phyloP scores from a whole-genome alignment of 176 grass and related monocot species.

The Eragrostis curvula region DNA sequence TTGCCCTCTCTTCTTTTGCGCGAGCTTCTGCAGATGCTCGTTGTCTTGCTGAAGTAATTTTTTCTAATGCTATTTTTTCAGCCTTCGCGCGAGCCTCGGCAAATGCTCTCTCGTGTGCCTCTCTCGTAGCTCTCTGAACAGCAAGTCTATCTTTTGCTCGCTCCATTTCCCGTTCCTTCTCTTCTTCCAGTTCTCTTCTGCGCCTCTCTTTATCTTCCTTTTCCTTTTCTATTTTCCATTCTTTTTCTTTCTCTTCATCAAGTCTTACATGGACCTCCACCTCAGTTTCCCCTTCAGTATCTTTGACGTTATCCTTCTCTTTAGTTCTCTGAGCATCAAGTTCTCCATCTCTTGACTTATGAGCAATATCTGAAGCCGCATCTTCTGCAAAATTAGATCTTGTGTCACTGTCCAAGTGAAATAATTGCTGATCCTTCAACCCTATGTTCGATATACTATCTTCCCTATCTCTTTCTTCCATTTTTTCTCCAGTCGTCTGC shows the following conservation, averaged over 20 bases:
- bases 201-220: constrained; percentile 57
- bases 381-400: constrained; percentile 25
- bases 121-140: constrained; percentile 83
- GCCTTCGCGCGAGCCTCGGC: constrained; percentile 68
- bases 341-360: constrained; percentile 45
- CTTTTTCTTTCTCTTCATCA: constrained; percentile 60
- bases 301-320: constrained; percentile 46
- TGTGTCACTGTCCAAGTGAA: constrained; percentile 11
- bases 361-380: constrained; percentile 33
- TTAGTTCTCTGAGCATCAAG: constrained; percentile 43
- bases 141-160: constrained; percentile 90
- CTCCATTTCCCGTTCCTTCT: constrained; percentile 78
- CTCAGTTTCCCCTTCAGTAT: constrained; percentile 37
- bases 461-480: constrained; percentile 40
- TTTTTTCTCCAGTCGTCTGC: constrained; percentile 15
- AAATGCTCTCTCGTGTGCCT: constrained; percentile 78
- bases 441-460: constrained; percentile 6
- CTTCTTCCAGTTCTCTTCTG: constrained; percentile 64
- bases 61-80: constrained; percentile 79
- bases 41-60: constrained; percentile 74
- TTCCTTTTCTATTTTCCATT: constrained; percentile 49
- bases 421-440: constrained; percentile 34
- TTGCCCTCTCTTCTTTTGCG: constrained; percentile 73
- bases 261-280: constrained; percentile 25
- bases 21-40: constrained; percentile 66